Evolutionary conservation across 495 filamentous ascomycete species (phyloP).

Genomic region (Entonaema liquescens): DNA sequence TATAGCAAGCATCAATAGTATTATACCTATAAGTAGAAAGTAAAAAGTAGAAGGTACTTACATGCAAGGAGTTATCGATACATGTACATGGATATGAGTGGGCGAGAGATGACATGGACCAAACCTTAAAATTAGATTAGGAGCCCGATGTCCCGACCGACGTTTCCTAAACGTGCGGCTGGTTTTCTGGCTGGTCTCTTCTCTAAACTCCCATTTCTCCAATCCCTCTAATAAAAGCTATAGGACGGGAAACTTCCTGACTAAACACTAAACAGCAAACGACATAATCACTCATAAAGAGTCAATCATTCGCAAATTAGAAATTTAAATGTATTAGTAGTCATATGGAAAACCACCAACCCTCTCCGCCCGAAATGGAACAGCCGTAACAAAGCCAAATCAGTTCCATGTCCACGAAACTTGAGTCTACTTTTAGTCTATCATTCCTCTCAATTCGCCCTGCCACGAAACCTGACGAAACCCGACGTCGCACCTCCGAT

Average conservation of each 20-base stretch:
- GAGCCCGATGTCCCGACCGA: constrained; percentile 36
- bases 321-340: constrained; percentile 30
- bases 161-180: constrained; percentile 24
- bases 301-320: constrained; percentile 21
- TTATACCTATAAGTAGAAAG: too few species aligned
- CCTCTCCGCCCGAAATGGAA: constrained; percentile 34
- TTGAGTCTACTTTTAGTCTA: constrained; percentile 11
- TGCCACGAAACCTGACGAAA: constrained; percentile 24
- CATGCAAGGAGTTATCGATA: constrained; percentile 14
- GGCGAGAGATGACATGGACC: constrained; percentile 20
- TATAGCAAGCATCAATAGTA: too few species aligned
- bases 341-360: constrained; percentile 8
- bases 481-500: constrained; percentile 39
- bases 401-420: constrained; percentile 9
- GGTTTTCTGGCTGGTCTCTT: not conserved
- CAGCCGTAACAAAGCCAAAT: constrained; percentile 21
- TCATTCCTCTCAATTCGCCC: constrained; percentile 28
- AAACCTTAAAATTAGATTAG: constrained; percentile 30
- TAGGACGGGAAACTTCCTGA: constrained; percentile 1
- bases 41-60: not conserved
- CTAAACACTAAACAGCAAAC: not conserved
- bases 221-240: not conserved
- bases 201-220: constrained; percentile 23
- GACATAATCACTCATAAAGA: constrained; percentile 6
- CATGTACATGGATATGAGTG: not conserved